These are phyloP conservation scores for Tulasnella sp. DNA, from an alignment of 768 basidiomycete species.

Conservation along the genomic window DNA sequence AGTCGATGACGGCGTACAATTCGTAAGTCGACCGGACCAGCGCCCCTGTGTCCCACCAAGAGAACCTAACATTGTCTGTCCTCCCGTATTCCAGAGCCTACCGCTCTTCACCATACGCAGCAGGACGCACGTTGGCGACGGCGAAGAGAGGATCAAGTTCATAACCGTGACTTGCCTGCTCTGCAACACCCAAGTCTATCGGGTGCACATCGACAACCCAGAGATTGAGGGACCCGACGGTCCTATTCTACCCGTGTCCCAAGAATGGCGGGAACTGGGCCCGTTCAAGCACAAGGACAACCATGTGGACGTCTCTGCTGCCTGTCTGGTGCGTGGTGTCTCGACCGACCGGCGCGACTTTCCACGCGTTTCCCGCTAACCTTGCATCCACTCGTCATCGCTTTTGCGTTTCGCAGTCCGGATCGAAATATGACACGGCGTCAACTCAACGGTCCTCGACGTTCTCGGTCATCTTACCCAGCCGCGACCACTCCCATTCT, in stretches of 20 bases:
- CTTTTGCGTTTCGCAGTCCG: no score
- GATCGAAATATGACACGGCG: not conserved
- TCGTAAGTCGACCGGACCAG: not conserved
- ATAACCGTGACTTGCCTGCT: conserved; percentile 6
- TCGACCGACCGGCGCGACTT: not conserved
- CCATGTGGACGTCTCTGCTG: not conserved
- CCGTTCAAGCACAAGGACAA: not conserved
- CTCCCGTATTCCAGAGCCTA: not conserved
- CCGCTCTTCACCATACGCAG: conserved; percentile 7
- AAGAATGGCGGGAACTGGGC: not conserved
- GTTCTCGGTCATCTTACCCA: conserved; percentile 3
- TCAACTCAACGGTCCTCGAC: not conserved
- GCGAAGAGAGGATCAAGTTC: not conserved
- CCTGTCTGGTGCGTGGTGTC: not conserved
- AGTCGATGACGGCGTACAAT: conserved; percentile 6
- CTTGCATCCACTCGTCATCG: not conserved
- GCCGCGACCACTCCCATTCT: not conserved
- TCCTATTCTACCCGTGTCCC: not conserved
- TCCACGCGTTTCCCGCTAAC: not conserved
- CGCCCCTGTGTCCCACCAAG: not conserved
- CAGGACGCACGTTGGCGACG: not conserved
- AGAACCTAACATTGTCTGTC: not conserved
- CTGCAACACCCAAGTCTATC: conserved; percentile 1
- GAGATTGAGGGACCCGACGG: conserved; percentile 4
- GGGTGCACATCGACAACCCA: not conserved